Evolutionary conservation across 1,284 basidiomycete genomes (phyloP), one percentile per base, ranked within the genome.

Genomic region (Mycocalia duriaeana): DNA sequence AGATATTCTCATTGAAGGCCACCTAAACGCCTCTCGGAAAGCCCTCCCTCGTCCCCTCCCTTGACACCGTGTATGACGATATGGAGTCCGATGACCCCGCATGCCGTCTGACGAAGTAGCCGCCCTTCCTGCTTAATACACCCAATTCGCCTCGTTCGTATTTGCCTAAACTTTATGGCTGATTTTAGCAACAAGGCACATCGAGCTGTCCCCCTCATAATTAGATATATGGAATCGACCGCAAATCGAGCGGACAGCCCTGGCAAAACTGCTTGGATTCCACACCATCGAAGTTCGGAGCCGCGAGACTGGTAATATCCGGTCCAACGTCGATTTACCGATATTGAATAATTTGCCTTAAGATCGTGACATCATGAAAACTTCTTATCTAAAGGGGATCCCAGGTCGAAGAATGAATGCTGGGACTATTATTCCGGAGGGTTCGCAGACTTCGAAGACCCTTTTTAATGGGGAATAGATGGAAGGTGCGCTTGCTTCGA

Each of bases 281-380:
- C 89, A 85, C 58, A 86, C 85, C 0, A 75, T 89, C 37, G 82
- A 86, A 57, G 79, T 89, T 44, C 69, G 81, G 52, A 87, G 89
- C 56, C 67, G 86, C n/a, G 84, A 87, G 57, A 80, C 72, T 4
- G 82, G 83, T 1, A 66, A 63, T 5, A 73, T 80, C 1, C 80
- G 84, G 57, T 75, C 77, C 11, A 82, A 83, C 58, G 76, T 81
- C 2, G 87, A 91, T 58, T 67, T 91, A 16, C 68, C 90, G 2
- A 81, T 90, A 9, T 89, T 90, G 86, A 87, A 90, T 62, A 89
- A 90, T 55, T 62, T 90, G 9, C 90, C 90, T 60, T 88, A 81
- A 59, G 69, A 77, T 35, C 78, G 81, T 60, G 79, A 77, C 38
- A n/a, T n/a, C n/a, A n/a, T n/a, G n/a, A n/a, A n/a, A n/a, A 84